Percentiles rank a stretch among this genome's conserved stretches.
Conservation (phyloP, 306 rosid species). For the Astragalus glycyphyllos region DNA sequence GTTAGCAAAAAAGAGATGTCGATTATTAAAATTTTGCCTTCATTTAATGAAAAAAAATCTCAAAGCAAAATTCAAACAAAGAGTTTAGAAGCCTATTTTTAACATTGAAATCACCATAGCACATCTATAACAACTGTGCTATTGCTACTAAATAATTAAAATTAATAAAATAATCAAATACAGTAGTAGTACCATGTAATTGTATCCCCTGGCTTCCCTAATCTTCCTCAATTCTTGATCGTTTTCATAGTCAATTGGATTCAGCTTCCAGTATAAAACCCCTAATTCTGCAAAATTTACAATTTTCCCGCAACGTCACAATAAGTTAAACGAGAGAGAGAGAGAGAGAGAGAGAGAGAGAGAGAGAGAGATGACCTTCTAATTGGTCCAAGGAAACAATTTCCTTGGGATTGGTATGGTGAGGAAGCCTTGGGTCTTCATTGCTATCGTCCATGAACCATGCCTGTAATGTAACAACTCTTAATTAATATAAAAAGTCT, state of each 20-base stretch:
- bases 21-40: not conserved
- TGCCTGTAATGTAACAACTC: slow-evolving; percentile 58
- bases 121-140: not conserved
- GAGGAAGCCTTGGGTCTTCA: slow-evolving; percentile 83
- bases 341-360: slow-evolving; percentile 1
- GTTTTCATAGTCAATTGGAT: slow-evolving; percentile 55
- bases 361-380: slow-evolving; percentile 55
- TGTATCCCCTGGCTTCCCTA: slow-evolving; percentile 80
- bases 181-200: slow-evolving; percentile 63
- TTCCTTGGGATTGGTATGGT: slow-evolving; percentile 61
- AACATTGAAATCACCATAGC: not conserved
- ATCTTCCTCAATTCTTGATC: slow-evolving; percentile 69
- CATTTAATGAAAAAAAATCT: slow-evolving; percentile 1
- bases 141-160: not conserved
- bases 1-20: not conserved
- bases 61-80: not conserved
- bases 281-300: slow-evolving; percentile 46
- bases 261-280: slow-evolving; percentile 51
- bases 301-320: slow-evolving; percentile 1
- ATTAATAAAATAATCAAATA: not conserved
- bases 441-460: slow-evolving; percentile 80
- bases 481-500: not conserved
- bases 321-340: not conserved
- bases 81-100: not conserved
- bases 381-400: slow-evolving; percentile 59